A percentile compares a stretch with the other conserved stretches of the same genome.
phyloP scores from a whole-genome alignment of 257 asterid species.

The Penstemon davidsonii region DNA sequence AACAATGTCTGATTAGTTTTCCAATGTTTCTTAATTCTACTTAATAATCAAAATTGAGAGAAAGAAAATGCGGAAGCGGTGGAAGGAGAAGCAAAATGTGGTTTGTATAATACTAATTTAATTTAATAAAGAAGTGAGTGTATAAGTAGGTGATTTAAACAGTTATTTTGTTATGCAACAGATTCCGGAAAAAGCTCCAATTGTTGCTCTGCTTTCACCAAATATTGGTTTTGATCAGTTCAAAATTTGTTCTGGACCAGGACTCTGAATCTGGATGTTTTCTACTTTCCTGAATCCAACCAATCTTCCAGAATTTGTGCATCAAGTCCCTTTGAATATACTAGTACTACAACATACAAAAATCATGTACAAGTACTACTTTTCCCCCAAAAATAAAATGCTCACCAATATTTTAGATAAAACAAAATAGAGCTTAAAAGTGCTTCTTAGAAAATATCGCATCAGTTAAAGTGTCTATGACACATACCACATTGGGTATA shows the following conservation, averaged over 20 bases:
- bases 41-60: not conserved
- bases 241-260: not conserved
- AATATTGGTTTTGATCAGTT: constrained; percentile 17
- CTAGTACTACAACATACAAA: too few relatives aligned
- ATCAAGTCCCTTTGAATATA: too few relatives aligned
- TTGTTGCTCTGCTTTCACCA: not conserved
- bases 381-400: too few relatives aligned
- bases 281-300: too few relatives aligned
- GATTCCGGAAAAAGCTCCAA: constrained; percentile 24
- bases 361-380: too few relatives aligned
- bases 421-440: too few relatives aligned
- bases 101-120: not conserved
- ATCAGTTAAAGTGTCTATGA: too few relatives aligned
- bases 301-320: too few relatives aligned
- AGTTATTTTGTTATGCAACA: constrained; percentile 1
- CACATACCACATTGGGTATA: too few relatives aligned
- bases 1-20: not conserved
- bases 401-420: too few relatives aligned
- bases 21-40: not conserved
- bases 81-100: not conserved
- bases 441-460: too few relatives aligned
- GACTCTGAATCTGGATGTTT: not conserved
- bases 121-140: too few relatives aligned
- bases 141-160: not conserved
- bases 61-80: not conserved